phyloP scores from a whole-genome alignment of 352 stramenopile species.

The Chrysophaeum taylorii region DNA sequence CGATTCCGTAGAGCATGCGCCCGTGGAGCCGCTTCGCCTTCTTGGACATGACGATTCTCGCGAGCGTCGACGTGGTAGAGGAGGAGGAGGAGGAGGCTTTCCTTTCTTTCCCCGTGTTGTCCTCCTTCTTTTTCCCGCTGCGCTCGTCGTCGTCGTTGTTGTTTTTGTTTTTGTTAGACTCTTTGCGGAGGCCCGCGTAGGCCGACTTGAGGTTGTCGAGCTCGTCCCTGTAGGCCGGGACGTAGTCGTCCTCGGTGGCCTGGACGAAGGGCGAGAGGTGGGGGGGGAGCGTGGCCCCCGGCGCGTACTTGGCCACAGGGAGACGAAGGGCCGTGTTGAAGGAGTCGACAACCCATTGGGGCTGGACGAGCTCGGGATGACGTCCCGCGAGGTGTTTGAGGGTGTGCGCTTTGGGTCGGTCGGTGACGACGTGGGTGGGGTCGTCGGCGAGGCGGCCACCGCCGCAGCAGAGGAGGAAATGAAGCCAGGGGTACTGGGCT shows the following conservation, averaged over 20 bases:
- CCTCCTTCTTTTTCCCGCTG: background rate
- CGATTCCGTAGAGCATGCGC: conserved; percentile 74
- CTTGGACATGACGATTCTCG: conserved; percentile 74
- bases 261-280: conserved; percentile 92
- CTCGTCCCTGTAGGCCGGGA: conserved; percentile 88
- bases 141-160: background rate
- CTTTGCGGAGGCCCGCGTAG: conserved; percentile 21
- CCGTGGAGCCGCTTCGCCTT: conserved; percentile 76
- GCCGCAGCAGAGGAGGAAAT: conserved; percentile 87
- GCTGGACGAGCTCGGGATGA: conserved; percentile 90
- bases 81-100: too few species aligned
- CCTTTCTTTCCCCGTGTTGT: conserved; percentile 2
- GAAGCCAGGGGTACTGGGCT: conserved; percentile 79
- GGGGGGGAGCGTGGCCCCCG: conserved; percentile 75
- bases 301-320: conserved; percentile 76
- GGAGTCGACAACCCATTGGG: conserved; percentile 97
- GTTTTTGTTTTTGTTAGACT: conserved; percentile 18
- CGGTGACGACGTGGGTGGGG: conserved; percentile 95
- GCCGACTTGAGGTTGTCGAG: conserved; percentile 60
- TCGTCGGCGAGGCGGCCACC: conserved; percentile 81
- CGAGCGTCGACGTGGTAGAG: too few species aligned
- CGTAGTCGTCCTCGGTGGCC: conserved; percentile 88
- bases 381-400: conserved; percentile 42
- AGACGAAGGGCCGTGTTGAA: conserved; percentile 90
- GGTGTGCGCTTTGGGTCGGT: conserved; percentile 76